Evolutionary conservation across 768 basidiomycete species (phyloP).

Genomic region (Suillus occidentalis): DNA sequence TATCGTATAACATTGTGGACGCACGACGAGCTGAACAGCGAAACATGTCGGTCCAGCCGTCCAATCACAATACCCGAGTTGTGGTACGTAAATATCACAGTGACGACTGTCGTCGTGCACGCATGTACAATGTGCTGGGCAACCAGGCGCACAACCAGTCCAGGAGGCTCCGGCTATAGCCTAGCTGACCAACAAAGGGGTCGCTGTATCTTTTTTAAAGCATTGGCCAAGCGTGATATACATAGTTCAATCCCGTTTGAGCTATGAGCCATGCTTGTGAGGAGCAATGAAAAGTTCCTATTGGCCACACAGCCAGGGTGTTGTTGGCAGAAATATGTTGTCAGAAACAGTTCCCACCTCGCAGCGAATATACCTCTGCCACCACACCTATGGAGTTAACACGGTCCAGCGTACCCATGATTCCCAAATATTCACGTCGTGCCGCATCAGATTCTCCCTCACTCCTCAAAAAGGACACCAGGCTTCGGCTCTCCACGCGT

Average conservation of each 20-base stretch:
- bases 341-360: neutral
- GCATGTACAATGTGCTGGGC: neutral
- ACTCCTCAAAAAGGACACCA: neutral
- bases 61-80: neutral
- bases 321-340: neutral
- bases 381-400: neutral
- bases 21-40: neutral
- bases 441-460: neutral
- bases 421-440: neutral
- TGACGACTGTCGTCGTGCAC: neutral
- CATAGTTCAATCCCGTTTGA: neutral
- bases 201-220: neutral
- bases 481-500: neutral
- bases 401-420: neutral
- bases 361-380: neutral
- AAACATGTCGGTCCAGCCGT: neutral
- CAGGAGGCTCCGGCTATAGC: too few species aligned
- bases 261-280: neutral
- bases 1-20: neutral
- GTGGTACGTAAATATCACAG: neutral
- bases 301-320: neutral
- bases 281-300: neutral
- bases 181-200: neutral
- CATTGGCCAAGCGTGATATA: neutral
- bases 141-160: neutral